Percentiles rank a stretch among this genome's conserved stretches.
Evolutionary conservation across 129 eudicot species (phyloP).

Genomic region (Chrysanthemum lavandulifolium): DNA sequence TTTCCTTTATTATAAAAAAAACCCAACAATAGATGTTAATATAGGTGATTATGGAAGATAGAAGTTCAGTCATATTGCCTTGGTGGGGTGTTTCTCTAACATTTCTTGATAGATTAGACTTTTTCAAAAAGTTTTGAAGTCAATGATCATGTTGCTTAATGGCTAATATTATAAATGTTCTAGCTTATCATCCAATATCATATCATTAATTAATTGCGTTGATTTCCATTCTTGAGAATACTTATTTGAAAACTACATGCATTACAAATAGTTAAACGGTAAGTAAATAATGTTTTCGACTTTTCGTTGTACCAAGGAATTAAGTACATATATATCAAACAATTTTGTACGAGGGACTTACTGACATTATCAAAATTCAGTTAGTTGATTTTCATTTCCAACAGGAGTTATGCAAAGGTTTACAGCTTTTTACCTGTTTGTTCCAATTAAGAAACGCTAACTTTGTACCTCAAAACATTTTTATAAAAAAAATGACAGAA

Average conservation of each 20-base stretch:
- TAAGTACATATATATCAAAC: too few relatives aligned
- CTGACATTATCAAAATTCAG: too few relatives aligned
- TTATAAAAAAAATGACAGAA: too few relatives aligned
- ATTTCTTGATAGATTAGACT: constrained; percentile 6
- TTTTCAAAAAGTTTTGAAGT: constrained; percentile 14
- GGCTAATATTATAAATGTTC: neutral
- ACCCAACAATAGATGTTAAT: neutral
- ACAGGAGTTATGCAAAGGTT: too few relatives aligned
- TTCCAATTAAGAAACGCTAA: too few relatives aligned
- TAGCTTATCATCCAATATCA: neutral
- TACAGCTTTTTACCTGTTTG: too few relatives aligned
- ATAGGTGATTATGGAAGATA: neutral
- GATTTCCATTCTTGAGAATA: neutral
- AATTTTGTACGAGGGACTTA: too few relatives aligned
- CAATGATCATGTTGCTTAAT: constrained; percentile 20
- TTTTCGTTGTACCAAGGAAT: too few relatives aligned
- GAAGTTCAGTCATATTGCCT: neutral
- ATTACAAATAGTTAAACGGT: neutral
- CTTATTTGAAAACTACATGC: neutral
- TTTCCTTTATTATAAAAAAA: neutral
- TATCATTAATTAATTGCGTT: too few relatives aligned
- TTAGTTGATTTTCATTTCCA: too few relatives aligned
- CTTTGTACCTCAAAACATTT: too few relatives aligned
- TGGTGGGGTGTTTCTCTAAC: constrained; percentile 16
- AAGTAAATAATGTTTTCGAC: too few relatives aligned